Evolutionary conservation across 2,329 filamentous ascomycete genomes (phyloP).

Genomic region (Neocucurbitaria cava): DNA sequence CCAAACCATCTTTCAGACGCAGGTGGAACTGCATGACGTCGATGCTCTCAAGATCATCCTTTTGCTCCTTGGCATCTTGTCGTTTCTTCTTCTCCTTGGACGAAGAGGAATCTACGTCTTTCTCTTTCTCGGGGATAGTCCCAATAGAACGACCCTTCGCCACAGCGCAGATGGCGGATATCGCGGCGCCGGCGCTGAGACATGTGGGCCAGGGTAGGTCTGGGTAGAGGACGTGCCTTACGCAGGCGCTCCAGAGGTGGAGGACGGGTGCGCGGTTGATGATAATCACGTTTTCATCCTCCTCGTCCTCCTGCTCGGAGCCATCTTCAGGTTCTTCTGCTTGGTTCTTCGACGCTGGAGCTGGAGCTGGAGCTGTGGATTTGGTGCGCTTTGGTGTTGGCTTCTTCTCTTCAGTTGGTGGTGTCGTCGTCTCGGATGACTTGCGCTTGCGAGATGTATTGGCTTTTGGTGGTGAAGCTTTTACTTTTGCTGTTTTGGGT

Average conservation of each 20-base stretch:
- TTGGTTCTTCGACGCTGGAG: no score
- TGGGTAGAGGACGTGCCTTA: conserved; percentile 35
- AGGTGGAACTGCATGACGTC: neutral
- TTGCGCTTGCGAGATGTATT: neutral
- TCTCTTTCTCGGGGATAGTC: conserved; percentile 28
- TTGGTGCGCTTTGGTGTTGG: neutral
- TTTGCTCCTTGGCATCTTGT: neutral
- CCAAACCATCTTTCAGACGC: neutral
- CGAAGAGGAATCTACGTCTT: conserved; percentile 24
- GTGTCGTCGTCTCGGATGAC: neutral
- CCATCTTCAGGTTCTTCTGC: neutral
- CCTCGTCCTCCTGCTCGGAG: no score
- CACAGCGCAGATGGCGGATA: conserved; percentile 39
- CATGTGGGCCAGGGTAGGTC: conserved; percentile 37
- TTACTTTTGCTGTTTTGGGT: neutral
- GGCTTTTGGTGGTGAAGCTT: neutral
- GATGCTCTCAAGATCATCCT: neutral
- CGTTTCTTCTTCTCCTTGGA: neutral
- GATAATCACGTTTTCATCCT: no score
- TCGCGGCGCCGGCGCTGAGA: conserved; percentile 38
- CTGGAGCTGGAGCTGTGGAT: neutral
- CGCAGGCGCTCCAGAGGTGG: conserved; percentile 35
- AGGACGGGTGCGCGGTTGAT: conserved; percentile 45
- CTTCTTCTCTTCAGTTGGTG: neutral
- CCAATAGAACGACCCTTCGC: conserved; percentile 44